Evolutionary conservation across 345 rosid genomes (phyloP), one percentile per base, ranked within the genome.

Genomic region (Limnanthes douglasii): DNA sequence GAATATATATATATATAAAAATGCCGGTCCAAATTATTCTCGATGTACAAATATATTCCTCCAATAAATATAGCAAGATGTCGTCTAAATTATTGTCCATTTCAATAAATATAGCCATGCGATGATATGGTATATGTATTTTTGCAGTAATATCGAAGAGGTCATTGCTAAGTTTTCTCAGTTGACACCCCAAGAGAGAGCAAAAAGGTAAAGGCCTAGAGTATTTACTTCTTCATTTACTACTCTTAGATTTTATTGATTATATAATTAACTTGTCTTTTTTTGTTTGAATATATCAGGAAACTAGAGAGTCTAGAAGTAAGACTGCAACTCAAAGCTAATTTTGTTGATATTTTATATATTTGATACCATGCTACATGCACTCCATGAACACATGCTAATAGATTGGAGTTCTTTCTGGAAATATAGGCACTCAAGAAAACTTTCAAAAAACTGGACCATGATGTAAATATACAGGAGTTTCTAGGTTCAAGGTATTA

Each of bases 241-340:
- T 31, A 6, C 4, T 36, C 22, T 46, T 46, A 13, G 34, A 54
- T 54, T 11, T 25, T 6, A 15, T 4, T 30, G 41, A 31, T 15
- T 31, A 43, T 21, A 51, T 43, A 27, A 25, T 51, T 50, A 33
- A 50, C 3, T 8, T 56, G 21, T 21, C 3, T 15, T n/a, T 4
- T 22, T 11, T 15, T 21, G 6, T 34, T 31, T 16, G 6, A 16
- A 37, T 31, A 31, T 21, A 37, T 46, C 86, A 86, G 97, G 82
- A 81, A 86, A 54, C n/a, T 86, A 61, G 92, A 86, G 65, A 75
- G 86, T 64, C 94, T 86, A 48, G 86, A 81, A 66, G 97, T 86
- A 81, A 77, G 65, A 55, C 42, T 40, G 13, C 15, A 20, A 26
- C 23, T 27, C 9, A 51, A 46, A 21, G 28, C 23, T 37, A 11